A percentile compares a stretch with the other conserved stretches of the same genome.
phyloP scores from a whole-genome alignment of 164 flowering plant species.

The Cinnamomum micranthum region DNA sequence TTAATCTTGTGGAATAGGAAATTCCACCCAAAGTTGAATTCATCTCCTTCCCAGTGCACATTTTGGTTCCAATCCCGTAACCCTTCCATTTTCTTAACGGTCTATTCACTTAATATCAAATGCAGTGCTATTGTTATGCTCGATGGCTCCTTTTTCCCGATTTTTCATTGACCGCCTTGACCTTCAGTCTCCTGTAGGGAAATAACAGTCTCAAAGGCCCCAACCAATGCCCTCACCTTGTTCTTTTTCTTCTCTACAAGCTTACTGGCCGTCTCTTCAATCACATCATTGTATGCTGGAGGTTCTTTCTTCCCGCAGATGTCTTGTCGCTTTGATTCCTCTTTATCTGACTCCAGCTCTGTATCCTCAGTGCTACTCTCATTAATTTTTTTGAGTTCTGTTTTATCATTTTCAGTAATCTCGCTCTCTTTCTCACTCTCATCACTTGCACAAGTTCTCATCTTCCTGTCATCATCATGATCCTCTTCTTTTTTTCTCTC shows the following conservation, averaged over 20 bases:
- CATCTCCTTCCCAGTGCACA: no score
- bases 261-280: constrained; percentile 24
- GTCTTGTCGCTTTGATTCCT: background rate
- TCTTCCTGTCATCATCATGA: background rate
- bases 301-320: constrained; percentile 7
- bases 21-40: no score
- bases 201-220: constrained; percentile 22
- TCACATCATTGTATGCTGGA: constrained; percentile 23
- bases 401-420: background rate
- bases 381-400: background rate
- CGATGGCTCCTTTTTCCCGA: no score
- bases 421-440: background rate
- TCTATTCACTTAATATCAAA: no score
- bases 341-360: background rate
- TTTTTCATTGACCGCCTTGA: background rate
- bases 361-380: background rate
- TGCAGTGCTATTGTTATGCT: no score
- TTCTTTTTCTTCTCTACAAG: constrained; percentile 21
- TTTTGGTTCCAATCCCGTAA: no score
- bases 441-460: background rate
- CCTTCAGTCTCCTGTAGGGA: constrained; percentile 8
- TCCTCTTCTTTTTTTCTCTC: background rate
- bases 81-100: no score
- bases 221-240: constrained; percentile 29
- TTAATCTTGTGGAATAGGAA: no score